Percentiles rank a stretch among this genome's conserved stretches.
Conservation (phyloP, 495 filamentous ascomycete genomes). For the Penicillium paxilli region DNA sequence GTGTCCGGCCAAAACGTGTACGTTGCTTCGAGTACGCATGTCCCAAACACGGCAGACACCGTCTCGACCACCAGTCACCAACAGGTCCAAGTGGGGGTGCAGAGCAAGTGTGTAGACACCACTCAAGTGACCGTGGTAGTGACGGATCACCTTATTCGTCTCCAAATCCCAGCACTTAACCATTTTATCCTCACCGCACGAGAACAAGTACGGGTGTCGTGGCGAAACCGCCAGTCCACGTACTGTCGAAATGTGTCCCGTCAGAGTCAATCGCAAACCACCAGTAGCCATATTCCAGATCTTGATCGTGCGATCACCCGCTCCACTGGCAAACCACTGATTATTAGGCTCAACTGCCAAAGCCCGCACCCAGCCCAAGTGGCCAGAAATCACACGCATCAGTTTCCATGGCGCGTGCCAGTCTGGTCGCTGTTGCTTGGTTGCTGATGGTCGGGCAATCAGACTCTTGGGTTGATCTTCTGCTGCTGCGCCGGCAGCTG, state of each 20-base stretch:
- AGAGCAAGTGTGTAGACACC: conserved; percentile 91
- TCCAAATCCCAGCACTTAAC: conserved; percentile 99
- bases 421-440: conserved; percentile 75
- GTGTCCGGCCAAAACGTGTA: conserved; percentile 91
- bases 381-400: conserved; percentile 95
- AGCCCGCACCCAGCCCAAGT: conserved; percentile 92
- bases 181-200: conserved; percentile 99
- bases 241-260: conserved; percentile 96
- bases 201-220: conserved; percentile 95
- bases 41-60: conserved; percentile 97
- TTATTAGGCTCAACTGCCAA: conserved; percentile 94
- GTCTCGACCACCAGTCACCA: conserved; percentile 93
- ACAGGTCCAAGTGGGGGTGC: conserved; percentile 90
- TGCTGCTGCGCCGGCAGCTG: conserved; percentile 31
- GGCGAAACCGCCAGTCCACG: conserved; percentile 90
- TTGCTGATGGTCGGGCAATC: conserved; percentile 63
- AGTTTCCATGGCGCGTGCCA: conserved; percentile 99
- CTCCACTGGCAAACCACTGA: conserved; percentile 96
- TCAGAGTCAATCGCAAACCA: conserved; percentile 78
- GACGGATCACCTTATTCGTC: conserved; percentile 96
- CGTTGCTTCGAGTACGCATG: conserved; percentile 93
- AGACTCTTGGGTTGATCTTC: conserved; percentile 56
- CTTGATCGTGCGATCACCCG: conserved; percentile 96
- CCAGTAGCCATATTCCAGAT: conserved; percentile 97
- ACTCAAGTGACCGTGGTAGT: conserved; percentile 96